phyloP scores from a whole-genome alignment of 352 stramenopile genomes.

The Globisporangium megalacanthum region DNA sequence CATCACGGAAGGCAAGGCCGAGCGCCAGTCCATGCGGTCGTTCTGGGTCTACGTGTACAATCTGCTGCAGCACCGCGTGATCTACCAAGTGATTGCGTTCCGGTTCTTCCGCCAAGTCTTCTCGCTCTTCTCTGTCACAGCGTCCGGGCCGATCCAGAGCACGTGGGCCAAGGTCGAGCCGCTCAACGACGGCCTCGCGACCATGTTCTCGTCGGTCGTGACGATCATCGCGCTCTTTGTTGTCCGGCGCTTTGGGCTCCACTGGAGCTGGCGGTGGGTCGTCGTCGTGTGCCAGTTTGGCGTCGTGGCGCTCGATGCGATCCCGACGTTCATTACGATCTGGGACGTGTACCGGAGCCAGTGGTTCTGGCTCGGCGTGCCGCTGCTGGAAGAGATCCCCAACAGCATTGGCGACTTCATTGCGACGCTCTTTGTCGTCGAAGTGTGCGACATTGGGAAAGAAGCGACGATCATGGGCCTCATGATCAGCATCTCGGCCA shows the following conservation, averaged over 20 bases:
- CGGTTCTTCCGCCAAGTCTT: constrained; percentile 60
- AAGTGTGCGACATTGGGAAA: constrained; percentile 19
- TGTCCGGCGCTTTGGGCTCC: constrained; percentile 15
- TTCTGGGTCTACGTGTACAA: constrained; percentile 32
- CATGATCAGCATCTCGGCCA: constrained; percentile 18
- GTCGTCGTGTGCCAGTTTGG: constrained; percentile 29
- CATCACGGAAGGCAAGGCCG: constrained; percentile 37
- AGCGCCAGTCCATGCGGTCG: constrained; percentile 11
- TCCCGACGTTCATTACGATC: constrained; percentile 27
- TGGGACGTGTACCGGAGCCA: constrained; percentile 28
- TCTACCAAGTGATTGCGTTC: constrained; percentile 52
- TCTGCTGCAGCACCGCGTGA: constrained; percentile 44
- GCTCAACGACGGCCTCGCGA: constrained; percentile 33
- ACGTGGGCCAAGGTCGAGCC: constrained; percentile 36
- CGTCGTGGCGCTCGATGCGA: constrained; percentile 14
- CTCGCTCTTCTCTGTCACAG: constrained; percentile 35
- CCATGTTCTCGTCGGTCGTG: constrained; percentile 22
- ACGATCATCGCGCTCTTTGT: constrained; percentile 9
- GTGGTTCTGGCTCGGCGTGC: constrained; percentile 31
- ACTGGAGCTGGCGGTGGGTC: constrained; percentile 52
- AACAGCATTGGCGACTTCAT: constrained; percentile 13
- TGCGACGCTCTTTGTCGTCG: constrained; percentile 15
- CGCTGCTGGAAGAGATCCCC: constrained; percentile 17
- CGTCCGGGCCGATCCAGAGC: constrained; percentile 34
- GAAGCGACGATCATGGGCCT: constrained; percentile 19